These are phyloP conservation scores for Pseudopediastrum boryanum DNA, from an alignment of 139 green algal species.

Conservation along the genomic window DNA sequence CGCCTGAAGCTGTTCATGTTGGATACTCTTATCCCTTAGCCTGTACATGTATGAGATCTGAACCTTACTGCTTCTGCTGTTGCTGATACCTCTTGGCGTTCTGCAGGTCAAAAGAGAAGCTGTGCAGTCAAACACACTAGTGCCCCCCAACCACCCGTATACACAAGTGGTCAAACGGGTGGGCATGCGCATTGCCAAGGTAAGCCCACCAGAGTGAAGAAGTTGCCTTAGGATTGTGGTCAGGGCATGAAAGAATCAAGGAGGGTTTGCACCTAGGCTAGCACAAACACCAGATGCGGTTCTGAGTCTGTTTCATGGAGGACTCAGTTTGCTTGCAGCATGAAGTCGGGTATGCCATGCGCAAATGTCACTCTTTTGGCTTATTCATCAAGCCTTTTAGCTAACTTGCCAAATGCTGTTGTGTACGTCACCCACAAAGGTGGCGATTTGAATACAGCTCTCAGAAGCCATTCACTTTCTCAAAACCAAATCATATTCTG, in stretches of 20 bases:
- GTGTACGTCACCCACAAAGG: too few species aligned
- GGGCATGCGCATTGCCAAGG: conserved; percentile 41
- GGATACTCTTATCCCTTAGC: neutral
- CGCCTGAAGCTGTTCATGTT: neutral
- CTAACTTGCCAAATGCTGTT: too few species aligned
- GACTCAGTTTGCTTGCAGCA: neutral
- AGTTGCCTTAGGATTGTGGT: neutral
- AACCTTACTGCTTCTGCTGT: neutral
- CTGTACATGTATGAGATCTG: neutral
- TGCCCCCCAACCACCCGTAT: conserved; percentile 52
- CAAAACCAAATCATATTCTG: too few species aligned
- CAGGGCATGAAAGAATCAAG: neutral
- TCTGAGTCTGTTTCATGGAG: neutral
- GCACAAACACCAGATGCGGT: neutral
- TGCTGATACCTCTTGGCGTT: neutral
- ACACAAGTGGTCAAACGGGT: conserved; percentile 40
- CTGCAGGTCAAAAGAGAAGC: conserved; percentile 55
- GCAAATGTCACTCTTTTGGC: too few species aligned
- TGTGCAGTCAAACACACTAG: conserved; percentile 40
- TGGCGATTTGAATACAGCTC: too few species aligned
- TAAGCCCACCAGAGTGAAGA: neutral
- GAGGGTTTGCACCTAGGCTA: neutral
- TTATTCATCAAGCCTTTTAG: too few species aligned
- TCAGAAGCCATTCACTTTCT: too few species aligned
- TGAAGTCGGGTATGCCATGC: too few species aligned